These are phyloP conservation scores for Rubia yunnanensis DNA, from an alignment of 257 asterid species.

Conservation along the genomic window DNA sequence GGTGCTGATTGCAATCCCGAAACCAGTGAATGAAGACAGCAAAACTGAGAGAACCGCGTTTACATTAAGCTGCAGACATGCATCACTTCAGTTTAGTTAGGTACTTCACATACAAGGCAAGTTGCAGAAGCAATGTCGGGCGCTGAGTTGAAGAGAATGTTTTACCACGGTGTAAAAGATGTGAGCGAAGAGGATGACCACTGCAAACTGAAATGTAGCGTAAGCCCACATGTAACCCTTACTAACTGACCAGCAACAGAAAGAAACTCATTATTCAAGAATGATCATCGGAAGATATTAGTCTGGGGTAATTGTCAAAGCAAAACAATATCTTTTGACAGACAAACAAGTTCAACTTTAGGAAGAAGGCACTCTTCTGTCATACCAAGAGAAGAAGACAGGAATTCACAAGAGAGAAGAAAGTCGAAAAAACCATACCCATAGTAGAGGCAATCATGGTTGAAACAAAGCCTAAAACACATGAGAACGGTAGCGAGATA, in stretches of 20 bases:
- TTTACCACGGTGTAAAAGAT: conserved; percentile 77
- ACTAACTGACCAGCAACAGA: conserved; percentile 53
- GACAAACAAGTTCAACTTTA: background rate
- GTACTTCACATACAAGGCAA: background rate
- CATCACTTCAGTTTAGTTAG: background rate
- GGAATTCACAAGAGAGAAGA: background rate
- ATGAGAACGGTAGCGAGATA: conserved; percentile 84
- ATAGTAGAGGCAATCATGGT: conserved; percentile 90
- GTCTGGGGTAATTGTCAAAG: background rate
- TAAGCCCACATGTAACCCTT: conserved; percentile 95
- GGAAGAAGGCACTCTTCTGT: background rate
- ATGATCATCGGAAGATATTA: background rate
- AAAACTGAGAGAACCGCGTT: conserved; percentile 67
- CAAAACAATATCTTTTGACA: background rate
- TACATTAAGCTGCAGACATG: conserved; percentile 62
- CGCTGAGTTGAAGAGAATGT: conserved; percentile 2
- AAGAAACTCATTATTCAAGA: background rate
- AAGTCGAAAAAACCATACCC: conserved; percentile 42
- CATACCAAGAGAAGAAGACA: background rate
- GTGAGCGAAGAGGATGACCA: conserved; percentile 88
- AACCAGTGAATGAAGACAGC: conserved; percentile 96
- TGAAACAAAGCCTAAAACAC: conserved; percentile 82
- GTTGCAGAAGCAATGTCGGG: background rate
- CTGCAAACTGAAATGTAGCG: conserved; percentile 94
- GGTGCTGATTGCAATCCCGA: conserved; percentile 86